Percentiles rank a stretch among this genome's conserved stretches.
Conservation (phyloP, 208 protist genomes). For the Trypanosoma melophagium region DNA sequence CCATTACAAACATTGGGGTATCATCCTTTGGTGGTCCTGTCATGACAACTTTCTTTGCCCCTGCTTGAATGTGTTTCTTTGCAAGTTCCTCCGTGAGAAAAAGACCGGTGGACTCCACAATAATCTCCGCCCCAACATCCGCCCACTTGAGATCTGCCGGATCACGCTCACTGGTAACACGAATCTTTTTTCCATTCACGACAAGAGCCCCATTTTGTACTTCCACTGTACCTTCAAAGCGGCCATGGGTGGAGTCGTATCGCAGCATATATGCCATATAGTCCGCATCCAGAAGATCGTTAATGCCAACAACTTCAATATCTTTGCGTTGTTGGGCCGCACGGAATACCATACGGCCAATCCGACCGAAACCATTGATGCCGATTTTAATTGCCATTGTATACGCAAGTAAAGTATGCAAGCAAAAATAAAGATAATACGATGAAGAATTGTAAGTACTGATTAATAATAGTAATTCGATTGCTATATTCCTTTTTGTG, state of each 20-base stretch:
- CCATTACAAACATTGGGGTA: conserved; percentile 97
- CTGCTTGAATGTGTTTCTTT: conserved; percentile 87
- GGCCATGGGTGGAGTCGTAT: conserved; percentile 95
- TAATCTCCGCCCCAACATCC: conserved; percentile 83
- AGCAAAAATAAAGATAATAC: no score
- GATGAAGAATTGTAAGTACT: no score
- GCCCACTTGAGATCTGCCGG: conserved; percentile 93
- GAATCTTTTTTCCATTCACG: conserved; percentile 52
- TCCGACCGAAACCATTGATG: conserved; percentile 97
- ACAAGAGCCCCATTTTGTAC: conserved; percentile 34
- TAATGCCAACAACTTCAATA: conserved; percentile 91
- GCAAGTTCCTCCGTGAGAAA: conserved; percentile 83
- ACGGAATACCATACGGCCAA: conserved; percentile 93
- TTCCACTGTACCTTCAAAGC: conserved; percentile 63
- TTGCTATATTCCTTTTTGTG: no score
- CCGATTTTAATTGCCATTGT: conserved; percentile 64
- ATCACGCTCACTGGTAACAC: conserved; percentile 57
- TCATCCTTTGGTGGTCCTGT: conserved; percentile 96
- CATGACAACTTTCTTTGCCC: conserved; percentile 98
- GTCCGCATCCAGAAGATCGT: conserved; percentile 93
- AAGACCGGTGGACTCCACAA: conserved; percentile 98
- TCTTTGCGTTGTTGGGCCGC: conserved; percentile 61
- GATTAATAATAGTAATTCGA: no score
- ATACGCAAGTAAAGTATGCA: no score
- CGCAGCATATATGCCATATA: conserved; percentile 95